Evolutionary conservation across 164 flowering plant species (phyloP).

Genomic region (Malania oleifera): DNA sequence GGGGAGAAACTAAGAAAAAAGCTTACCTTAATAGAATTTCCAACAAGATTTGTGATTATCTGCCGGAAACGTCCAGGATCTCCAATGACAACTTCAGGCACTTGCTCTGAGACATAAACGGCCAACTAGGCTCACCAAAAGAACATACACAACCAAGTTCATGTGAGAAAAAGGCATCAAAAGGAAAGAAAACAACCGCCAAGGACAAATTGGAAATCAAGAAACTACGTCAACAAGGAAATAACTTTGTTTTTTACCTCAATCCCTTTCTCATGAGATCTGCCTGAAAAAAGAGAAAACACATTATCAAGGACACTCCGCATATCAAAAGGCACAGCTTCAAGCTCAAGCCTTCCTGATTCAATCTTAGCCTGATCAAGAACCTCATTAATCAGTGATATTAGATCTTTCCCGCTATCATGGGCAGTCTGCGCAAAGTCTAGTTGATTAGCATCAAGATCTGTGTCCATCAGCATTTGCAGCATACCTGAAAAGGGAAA

Average conservation of each 20-base stretch:
- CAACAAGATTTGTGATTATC: conserved; percentile 89
- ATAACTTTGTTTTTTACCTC: conserved; percentile 48
- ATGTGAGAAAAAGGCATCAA: conserved; percentile 9
- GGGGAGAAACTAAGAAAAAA: conserved; percentile 1
- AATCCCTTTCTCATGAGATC: conserved; percentile 64
- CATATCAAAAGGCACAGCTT: conserved; percentile 73
- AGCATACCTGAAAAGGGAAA: conserved; percentile 66
- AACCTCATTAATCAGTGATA: conserved; percentile 82
- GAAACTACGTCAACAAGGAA: not conserved
- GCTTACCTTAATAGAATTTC: conserved; percentile 88
- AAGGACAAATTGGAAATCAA: no score
- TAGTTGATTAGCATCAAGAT: conserved; percentile 61
- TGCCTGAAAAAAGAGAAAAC: conserved; percentile 61
- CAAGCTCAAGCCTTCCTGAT: conserved; percentile 90
- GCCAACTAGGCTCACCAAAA: conserved; percentile 61
- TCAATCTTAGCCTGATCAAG: conserved; percentile 98
- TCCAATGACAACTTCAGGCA: conserved; percentile 75
- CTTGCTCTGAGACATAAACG: conserved; percentile 64
- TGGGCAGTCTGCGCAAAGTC: conserved; percentile 92
- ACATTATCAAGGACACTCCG: conserved; percentile 70
- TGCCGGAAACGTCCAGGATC: conserved; percentile 86
- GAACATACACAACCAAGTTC: conserved; percentile 5
- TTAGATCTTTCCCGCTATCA: conserved; percentile 73
- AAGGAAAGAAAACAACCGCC: not conserved
- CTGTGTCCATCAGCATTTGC: conserved; percentile 90